A percentile compares a stretch with the other conserved stretches of the same genome.
phyloP scores from a whole-genome alignment of 148 eudicot genomes.

The Gaultheria prostrata region DNA sequence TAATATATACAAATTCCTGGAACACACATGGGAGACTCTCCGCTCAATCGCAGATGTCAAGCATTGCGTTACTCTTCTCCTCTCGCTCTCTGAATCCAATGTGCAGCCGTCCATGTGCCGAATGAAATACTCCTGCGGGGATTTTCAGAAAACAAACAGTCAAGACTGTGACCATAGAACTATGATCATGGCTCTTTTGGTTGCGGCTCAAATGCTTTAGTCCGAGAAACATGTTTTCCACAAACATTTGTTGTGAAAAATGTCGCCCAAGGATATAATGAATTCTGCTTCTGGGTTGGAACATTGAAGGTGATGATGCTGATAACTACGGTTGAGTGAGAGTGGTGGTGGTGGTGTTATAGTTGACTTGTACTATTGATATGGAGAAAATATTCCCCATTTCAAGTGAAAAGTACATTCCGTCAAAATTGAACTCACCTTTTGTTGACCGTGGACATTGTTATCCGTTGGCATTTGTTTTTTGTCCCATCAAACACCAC shows the following conservation, averaged over 20 bases:
- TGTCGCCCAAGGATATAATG: background rate
- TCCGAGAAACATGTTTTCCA: background rate
- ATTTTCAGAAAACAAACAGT: background rate
- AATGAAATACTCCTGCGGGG: constrained; percentile 71
- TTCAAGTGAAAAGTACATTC: background rate
- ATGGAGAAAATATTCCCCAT: background rate
- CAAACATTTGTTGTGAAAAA: background rate
- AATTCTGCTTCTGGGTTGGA: background rate
- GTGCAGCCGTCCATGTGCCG: constrained; percentile 60
- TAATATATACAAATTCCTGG: background rate
- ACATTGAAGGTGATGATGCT: background rate
- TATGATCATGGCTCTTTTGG: background rate
- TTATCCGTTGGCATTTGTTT: background rate
- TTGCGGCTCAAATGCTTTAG: background rate
- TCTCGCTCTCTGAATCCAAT: constrained; percentile 51
- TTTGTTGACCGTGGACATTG: background rate
- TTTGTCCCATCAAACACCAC: background rate
- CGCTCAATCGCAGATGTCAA: constrained; percentile 75
- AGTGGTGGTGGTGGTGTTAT: background rate
- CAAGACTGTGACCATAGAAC: background rate
- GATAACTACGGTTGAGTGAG: background rate
- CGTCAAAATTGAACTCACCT: background rate
- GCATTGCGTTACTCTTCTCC: constrained; percentile 49
- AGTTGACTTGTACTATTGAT: background rate
- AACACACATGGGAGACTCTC: constrained; percentile 64